Percentiles rank a stretch among this genome's conserved stretches.
Conservation (phyloP, 208 protist species). For the Wallacemonas sp. region DNA sequence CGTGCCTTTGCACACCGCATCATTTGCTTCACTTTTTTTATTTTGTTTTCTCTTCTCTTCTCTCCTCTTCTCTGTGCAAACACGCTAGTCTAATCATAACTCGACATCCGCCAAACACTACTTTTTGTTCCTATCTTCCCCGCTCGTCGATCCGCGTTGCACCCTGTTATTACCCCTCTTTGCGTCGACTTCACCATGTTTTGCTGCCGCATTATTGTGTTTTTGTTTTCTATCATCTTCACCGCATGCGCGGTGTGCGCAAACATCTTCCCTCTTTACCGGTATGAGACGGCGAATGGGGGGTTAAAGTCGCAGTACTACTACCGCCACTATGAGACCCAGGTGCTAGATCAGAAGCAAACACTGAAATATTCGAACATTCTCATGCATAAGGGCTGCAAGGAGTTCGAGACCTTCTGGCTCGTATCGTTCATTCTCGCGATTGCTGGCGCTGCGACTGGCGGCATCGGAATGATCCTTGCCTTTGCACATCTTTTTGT, state of each 20-base stretch:
- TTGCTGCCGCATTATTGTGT: conserved; percentile 25
- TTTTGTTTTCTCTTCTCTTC: neutral
- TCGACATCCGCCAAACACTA: too few species aligned
- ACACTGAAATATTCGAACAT: neutral
- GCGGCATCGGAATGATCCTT: conserved; percentile 21
- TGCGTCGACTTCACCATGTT: conserved; percentile 7
- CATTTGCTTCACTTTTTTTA: neutral
- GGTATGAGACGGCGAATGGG: neutral
- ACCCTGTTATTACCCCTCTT: too few species aligned
- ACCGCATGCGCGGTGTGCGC: conserved; percentile 20
- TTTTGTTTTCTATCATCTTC: conserved; percentile 21
- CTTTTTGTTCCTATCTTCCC: too few species aligned
- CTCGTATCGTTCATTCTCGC: conserved; percentile 17
- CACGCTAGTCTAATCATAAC: neutral
- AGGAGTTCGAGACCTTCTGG: conserved; percentile 10
- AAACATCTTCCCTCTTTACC: conserved; percentile 21
- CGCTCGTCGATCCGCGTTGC: too few species aligned
- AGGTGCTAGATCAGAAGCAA: neutral
- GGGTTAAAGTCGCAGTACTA: neutral
- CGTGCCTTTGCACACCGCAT: too few species aligned
- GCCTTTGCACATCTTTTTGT: conserved; percentile 22
- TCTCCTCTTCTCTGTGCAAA: neutral
- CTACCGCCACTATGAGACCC: neutral
- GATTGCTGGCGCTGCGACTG: conserved; percentile 15
- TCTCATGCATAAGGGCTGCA: neutral